phyloP scores from a whole-genome alignment of 192 early-diverging fungal genomes.

The Backusella luteola region DNA sequence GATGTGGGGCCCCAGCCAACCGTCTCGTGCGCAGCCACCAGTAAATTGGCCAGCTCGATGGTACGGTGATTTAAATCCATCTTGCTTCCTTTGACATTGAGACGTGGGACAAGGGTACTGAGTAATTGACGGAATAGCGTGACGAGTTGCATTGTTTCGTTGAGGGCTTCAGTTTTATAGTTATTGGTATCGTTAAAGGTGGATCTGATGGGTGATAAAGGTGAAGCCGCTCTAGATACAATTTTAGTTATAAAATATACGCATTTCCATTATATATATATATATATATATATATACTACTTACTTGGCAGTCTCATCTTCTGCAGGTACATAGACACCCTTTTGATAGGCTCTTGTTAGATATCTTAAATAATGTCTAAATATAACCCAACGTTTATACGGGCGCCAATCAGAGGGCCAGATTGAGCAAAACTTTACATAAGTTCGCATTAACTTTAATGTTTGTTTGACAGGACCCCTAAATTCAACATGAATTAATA shows the following conservation, averaged over 20 bases:
- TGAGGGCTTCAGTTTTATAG: not conserved
- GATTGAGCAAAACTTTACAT: constrained; percentile 11
- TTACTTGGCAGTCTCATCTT: not conserved
- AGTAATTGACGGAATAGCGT: constrained; percentile 10
- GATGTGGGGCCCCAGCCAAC: not conserved
- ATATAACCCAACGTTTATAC: constrained; percentile 52
- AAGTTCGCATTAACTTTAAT: constrained; percentile 11
- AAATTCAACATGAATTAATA: not conserved
- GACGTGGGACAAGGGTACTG: not conserved
- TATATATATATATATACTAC: not conserved
- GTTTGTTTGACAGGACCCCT: constrained; percentile 13
- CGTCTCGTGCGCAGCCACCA: constrained; percentile 10
- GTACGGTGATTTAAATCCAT: not conserved
- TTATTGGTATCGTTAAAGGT: not conserved
- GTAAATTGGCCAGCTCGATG: not conserved
- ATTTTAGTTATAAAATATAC: too few relatives aligned
- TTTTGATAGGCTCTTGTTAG: constrained; percentile 39
- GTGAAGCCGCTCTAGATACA: not conserved
- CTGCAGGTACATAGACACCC: constrained; percentile 30
- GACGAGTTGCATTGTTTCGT: not conserved
- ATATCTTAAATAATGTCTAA: constrained; percentile 49
- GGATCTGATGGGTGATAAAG: constrained; percentile 5
- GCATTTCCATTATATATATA: not conserved
- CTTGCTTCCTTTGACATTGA: not conserved
- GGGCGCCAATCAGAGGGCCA: constrained; percentile 49